Conservation (phyloP, 2,329 filamentous ascomycete species). For the Pseudodiploospora longispora region DNA sequence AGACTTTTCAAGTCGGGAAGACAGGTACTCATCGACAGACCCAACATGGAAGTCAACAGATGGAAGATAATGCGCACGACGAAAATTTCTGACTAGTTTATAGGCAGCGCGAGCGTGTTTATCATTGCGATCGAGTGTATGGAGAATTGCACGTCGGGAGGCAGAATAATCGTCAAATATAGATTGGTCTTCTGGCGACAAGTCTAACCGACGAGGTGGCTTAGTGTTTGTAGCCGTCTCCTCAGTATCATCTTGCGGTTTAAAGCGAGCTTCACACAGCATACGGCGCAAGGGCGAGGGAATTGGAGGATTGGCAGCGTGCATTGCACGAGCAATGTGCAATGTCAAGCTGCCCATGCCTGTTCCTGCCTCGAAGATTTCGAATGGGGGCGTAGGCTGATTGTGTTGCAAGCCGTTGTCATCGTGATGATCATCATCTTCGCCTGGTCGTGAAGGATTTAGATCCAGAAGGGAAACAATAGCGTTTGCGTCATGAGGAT, state of each 20-base stretch:
- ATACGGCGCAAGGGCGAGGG: conserved; percentile 33
- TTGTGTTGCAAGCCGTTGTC: background rate
- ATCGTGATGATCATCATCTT: conserved; percentile 25
- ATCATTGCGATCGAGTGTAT: conserved; percentile 60
- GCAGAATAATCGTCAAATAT: conserved; percentile 36
- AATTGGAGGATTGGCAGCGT: conserved; percentile 56
- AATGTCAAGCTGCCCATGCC: conserved; percentile 76
- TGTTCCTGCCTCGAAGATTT: conserved; percentile 78
- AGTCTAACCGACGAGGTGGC: conserved; percentile 15
- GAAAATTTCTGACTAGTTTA: conserved; percentile 57
- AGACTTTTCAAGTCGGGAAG: conserved; percentile 37
- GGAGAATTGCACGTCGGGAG: conserved; percentile 60
- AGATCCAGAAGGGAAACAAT: conserved; percentile 73
- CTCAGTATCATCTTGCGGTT: conserved; percentile 5
- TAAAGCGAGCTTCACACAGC: conserved; percentile 18
- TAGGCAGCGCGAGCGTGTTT: conserved; percentile 58
- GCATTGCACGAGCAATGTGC: conserved; percentile 66
- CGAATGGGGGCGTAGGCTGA: conserved; percentile 38
- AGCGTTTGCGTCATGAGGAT: conserved; percentile 64
- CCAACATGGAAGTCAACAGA: conserved; percentile 69
- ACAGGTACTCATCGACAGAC: conserved; percentile 56
- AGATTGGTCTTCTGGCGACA: conserved; percentile 19
- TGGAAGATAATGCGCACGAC: conserved; percentile 59
- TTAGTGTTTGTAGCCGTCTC: background rate
- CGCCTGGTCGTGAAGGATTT: conserved; percentile 42